Evolutionary conservation across 2,329 filamentous ascomycete genomes (phyloP), one percentile per base, ranked within the genome.

Genomic region (Neonectria coccinea): DNA sequence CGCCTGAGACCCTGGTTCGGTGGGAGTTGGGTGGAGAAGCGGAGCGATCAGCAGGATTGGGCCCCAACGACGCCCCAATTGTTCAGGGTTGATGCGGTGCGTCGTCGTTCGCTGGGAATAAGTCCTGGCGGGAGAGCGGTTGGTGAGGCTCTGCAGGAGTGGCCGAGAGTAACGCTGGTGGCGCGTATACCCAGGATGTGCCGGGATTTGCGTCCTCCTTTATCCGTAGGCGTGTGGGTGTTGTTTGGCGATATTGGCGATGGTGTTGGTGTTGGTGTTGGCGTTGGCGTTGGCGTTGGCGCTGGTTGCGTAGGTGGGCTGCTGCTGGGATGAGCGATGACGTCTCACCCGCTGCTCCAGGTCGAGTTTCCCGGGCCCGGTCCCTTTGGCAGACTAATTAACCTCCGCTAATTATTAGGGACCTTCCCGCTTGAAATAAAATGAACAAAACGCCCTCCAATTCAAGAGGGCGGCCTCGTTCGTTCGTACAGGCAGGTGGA

Each of bases 301-400:
- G 44, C 57, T 52, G 59, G 51, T 31, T 44, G 42, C 25, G n/a
- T 22, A 16, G 44, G 51, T 50, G 57, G 50, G 41, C 25, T 33
- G 31, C 29, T 31, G 29, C 10, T n/a, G 36, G 36, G 61, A 59
- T 48, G 64, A 39, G 60, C 54, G 70, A 73, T 73, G 71, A 73
- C 71, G 71, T 72, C 63, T 61, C 61, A 47, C 50, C 63, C 44
- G 58, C 41, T 41, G 42, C 48, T 61, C 39, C 39, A 42, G 39
- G 39, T 9, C 4, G 9, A n/a, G 36, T n/a, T 39, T 14, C 36
- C 14, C 12, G 36, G 36, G 36, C 36, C 36, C 36, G 36, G 31
- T 33, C 31, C 31, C 10, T 33, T 33, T 12, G 31, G 25, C 25
- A 25, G 25, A 25, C 25, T 25, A 25, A 25, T 25, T 12, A 33